Conservation (phyloP, 192 early-diverging fungal genomes). For the Haplosporangium gracile region DNA sequence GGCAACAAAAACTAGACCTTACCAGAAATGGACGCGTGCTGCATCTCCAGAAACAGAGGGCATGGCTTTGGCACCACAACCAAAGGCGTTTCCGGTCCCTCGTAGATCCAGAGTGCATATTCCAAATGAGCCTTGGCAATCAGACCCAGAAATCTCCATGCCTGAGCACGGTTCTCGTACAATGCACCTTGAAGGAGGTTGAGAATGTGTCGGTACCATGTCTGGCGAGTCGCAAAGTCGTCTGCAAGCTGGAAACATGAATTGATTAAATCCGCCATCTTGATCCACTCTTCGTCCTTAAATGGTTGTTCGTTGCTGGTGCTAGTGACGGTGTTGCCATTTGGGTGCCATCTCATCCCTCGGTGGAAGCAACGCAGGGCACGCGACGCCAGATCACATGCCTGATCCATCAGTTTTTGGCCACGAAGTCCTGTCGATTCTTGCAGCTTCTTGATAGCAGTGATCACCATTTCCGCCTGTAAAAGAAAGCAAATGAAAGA, state of each 20-base stretch:
- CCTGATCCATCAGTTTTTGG: background rate
- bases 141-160: background rate
- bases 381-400: background rate
- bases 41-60: slow-evolving; percentile 30
- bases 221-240: slow-evolving; percentile 12
- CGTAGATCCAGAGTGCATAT: slow-evolving; percentile 32
- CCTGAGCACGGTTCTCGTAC: slow-evolving; percentile 4
- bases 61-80: slow-evolving; percentile 7
- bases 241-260: background rate
- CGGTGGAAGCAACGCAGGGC: slow-evolving; percentile 20
- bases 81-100: background rate
- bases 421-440: background rate
- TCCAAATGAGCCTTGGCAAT: slow-evolving; percentile 13
- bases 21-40: slow-evolving; percentile 27
- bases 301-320: background rate
- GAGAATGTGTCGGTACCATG: slow-evolving; percentile 14
- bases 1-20: background rate
- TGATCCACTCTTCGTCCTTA: slow-evolving; percentile 21
- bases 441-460: slow-evolving; percentile 2
- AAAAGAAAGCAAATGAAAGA: background rate
- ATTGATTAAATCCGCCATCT: slow-evolving; percentile 15
- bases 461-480: background rate
- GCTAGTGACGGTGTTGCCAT: background rate
- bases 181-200: slow-evolving; percentile 7
- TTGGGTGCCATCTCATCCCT: slow-evolving; percentile 23